These are phyloP conservation scores for Platismatia glauca DNA, from an alignment of 495 filamentous ascomycete species.

Conservation along the genomic window DNA sequence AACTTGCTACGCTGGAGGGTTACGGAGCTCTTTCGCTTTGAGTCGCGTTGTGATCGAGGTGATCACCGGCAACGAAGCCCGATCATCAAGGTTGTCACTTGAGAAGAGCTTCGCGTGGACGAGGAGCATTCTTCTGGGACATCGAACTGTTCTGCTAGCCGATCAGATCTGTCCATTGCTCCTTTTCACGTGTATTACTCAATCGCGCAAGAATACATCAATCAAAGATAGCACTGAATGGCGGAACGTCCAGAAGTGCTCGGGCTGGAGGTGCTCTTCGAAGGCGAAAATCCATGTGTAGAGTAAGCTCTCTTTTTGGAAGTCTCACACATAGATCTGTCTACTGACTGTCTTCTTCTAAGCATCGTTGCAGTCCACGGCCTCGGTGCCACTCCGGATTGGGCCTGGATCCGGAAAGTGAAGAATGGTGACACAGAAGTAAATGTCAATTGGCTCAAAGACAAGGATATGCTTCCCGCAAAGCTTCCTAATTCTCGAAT, in stretches of 20 bases:
- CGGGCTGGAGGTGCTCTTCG: constrained; percentile 1
- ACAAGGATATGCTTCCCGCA: constrained; percentile 6
- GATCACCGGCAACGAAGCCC: too few relatives aligned
- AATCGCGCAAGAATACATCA: background rate
- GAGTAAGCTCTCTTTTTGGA: background rate
- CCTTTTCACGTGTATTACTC: background rate
- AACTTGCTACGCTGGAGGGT: too few relatives aligned
- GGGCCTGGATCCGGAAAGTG: constrained; percentile 9
- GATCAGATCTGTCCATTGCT: background rate
- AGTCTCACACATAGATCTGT: background rate
- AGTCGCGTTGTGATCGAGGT: too few relatives aligned
- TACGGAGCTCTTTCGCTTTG: too few relatives aligned
- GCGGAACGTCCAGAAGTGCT: background rate
- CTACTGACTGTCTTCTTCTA: background rate
- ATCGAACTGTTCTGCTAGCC: too few relatives aligned
- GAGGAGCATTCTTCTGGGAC: too few relatives aligned
- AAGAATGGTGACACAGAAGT: background rate
- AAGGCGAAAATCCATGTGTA: background rate
- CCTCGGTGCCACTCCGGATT: constrained; percentile 1
- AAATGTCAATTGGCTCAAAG: constrained; percentile 4
- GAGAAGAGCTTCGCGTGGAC: too few relatives aligned
- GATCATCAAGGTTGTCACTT: too few relatives aligned
- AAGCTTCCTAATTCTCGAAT: constrained; percentile 5
- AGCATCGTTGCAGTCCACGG: constrained; percentile 8
- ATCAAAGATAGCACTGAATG: background rate